Base-by-base conservation (phyloP, 2,329 filamentous ascomycete genomes). In the Penicillium brevicompactum region DNA sequence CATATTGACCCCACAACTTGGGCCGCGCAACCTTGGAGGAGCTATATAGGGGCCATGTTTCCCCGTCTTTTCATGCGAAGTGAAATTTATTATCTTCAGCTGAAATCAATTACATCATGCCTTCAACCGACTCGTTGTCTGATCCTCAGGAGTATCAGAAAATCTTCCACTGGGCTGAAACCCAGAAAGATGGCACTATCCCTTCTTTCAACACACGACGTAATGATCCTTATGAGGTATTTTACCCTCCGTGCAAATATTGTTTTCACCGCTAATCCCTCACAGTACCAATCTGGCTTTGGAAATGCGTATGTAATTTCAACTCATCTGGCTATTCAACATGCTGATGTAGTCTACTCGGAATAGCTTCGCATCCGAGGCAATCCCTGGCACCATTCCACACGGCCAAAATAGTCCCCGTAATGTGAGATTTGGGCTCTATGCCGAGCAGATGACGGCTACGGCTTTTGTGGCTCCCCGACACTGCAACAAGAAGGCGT, bases 381-480 rank as follows among this genome's bases (percentile, higher is more conserved):
- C 73, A 44, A 65, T 75, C n/a, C 67, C 71, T 40, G 73, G 73
- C 16, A 74, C 71, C 34, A 70, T 71, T 61, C 71, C 73, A 51
- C 67, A 72, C 7, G 72, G 70, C 44, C 71, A 73, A 54, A 75
- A 74, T 57, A 72, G 58, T 46, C 73, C 73, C 27, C 71, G 72
- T 11, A 70, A 69, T 47, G 71, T 73, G 32, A 69, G 71, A 2
- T 72, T 70, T 34, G 73, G 72, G 1, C 56, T 75, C 2, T 73
- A 73, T 49, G 69, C 69, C 1, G 70, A 73, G 32, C 70, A 85
- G 67, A 75, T 85, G 4, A 84, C 82, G n/a, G 83, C 82, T 16
- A 84, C 82, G 2, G 81, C 83, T 22, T 86, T 86, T 67, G 81
- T 82, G 41, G 82, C 82, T 13, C 82, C 83, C 6, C 76, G 83